A percentile compares a stretch with the other conserved stretches of the same genome.
phyloP scores from a whole-genome alignment of 2,329 filamentous ascomycete genomes.

The Penicillium verrucosum region DNA sequence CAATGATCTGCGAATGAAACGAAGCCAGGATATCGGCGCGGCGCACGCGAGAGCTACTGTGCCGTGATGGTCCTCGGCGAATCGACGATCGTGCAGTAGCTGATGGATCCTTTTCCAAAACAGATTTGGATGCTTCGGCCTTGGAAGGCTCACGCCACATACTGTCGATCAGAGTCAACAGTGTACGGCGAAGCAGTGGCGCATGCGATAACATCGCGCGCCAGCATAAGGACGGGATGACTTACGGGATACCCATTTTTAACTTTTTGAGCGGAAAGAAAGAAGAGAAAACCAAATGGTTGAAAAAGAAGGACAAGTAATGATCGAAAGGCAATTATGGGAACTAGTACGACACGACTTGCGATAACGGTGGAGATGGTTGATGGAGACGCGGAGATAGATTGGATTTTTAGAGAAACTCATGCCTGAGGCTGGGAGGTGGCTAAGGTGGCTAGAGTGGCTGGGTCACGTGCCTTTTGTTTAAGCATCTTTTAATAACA shows the following conservation, averaged over 20 bases:
- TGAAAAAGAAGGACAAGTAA: slow-evolving; percentile 1
- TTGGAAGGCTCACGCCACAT: slow-evolving; percentile 56
- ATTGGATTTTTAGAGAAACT: slow-evolving; percentile 20
- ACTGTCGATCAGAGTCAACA: slow-evolving; percentile 34
- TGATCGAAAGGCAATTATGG: not conserved
- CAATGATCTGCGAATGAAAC: slow-evolving; percentile 28
- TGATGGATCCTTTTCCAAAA: slow-evolving; percentile 52
- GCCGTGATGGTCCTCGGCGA: slow-evolving; percentile 42
- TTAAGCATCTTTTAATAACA: not conserved
- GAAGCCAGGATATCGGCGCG: slow-evolving; percentile 29
- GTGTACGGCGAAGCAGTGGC: slow-evolving; percentile 13
- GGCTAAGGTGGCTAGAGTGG: not conserved
- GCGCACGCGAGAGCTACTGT: slow-evolving; percentile 27
- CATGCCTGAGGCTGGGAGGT: slow-evolving; percentile 19
- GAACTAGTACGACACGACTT: slow-evolving; percentile 3
- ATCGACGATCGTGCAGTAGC: slow-evolving; percentile 57
- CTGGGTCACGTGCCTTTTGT: not conserved
- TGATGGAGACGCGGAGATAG: slow-evolving; percentile 18
- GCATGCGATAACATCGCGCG: slow-evolving; percentile 12
- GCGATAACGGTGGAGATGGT: slow-evolving; percentile 12
- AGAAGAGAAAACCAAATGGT: not conserved
- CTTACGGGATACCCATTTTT: slow-evolving; percentile 45
- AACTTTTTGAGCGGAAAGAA: not conserved
- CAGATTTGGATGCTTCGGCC: slow-evolving; percentile 40
- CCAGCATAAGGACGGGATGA: slow-evolving; percentile 18